phyloP scores from a whole-genome alignment of 2,329 filamentous ascomycete species.

The Sporothrix protearum region DNA sequence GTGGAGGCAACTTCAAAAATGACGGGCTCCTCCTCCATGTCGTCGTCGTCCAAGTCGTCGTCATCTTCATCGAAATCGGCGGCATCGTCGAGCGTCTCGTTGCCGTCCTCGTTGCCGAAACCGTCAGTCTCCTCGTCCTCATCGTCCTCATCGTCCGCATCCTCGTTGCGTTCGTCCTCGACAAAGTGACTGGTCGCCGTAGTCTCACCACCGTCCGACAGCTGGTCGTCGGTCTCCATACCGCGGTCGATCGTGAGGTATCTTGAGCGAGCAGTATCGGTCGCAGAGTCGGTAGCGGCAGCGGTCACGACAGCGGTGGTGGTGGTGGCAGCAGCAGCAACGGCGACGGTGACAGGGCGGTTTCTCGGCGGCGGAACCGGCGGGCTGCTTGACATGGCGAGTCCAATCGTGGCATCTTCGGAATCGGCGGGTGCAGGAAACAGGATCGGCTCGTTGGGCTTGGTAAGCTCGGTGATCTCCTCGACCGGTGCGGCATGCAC shows the following conservation, averaged over 20 bases:
- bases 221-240: slow-evolving; percentile 29
- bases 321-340: not conserved
- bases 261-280: not conserved
- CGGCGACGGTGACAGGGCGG: not conserved
- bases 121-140: slow-evolving; percentile 49
- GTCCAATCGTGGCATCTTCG: not conserved
- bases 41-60: slow-evolving; percentile 41
- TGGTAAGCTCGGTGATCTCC: not conserved
- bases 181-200: slow-evolving; percentile 25
- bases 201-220: slow-evolving; percentile 29
- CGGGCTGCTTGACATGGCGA: not conserved
- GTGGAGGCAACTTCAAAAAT: slow-evolving; percentile 64
- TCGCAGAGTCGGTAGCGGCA: not conserved
- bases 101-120: slow-evolving; percentile 40
- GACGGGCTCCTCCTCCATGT: slow-evolving; percentile 60
- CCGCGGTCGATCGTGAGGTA: slow-evolving; percentile 17
- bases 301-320: not conserved
- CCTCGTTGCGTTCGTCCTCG: slow-evolving; percentile 36
- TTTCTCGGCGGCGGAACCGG: not conserved
- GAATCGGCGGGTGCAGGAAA: not conserved
- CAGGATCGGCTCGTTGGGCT: not conserved
- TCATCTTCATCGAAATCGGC: slow-evolving; percentile 39
- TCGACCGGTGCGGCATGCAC: not conserved
- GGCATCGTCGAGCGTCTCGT: slow-evolving; percentile 35
- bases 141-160: slow-evolving; percentile 44